phyloP scores from a whole-genome alignment of 768 basidiomycete genomes.

The Tricholoma flavovirens region DNA sequence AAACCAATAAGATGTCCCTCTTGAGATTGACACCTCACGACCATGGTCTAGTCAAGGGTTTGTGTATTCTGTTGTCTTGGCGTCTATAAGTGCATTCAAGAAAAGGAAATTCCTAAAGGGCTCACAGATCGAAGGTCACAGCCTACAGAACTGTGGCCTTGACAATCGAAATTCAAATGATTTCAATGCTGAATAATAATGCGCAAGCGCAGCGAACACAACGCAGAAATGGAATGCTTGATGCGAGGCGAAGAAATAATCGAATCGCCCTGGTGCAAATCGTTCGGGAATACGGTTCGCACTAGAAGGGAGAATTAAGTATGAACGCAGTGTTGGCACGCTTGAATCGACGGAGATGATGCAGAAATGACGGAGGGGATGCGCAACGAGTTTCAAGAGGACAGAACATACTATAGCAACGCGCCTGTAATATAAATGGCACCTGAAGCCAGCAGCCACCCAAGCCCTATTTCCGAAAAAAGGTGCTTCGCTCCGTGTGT shows the following conservation, averaged over 20 bases:
- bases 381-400: constrained; percentile 14
- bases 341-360: constrained; percentile 16
- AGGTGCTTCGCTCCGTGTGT: constrained; percentile 54
- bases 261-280: constrained; percentile 70
- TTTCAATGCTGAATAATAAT: constrained; percentile 53
- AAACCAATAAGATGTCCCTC: background rate
- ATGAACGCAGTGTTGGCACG: constrained; percentile 9
- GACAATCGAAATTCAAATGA: constrained; percentile 58
- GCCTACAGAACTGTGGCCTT: constrained; percentile 20
- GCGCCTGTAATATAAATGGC: constrained; percentile 75
- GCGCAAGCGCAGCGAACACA: constrained; percentile 62
- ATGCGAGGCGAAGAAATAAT: constrained; percentile 75
- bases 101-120: background rate
- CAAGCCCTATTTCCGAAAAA: constrained; percentile 59
- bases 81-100: background rate
- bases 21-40: background rate
- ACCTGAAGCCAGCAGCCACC: constrained; percentile 66
- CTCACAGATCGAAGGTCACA: background rate
- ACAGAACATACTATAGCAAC: constrained; percentile 65
- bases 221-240: constrained; percentile 88
- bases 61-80: background rate
- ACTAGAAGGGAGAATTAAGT: constrained; percentile 37
- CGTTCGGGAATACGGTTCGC: constrained; percentile 81
- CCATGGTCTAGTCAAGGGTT: background rate
- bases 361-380: background rate